Base-by-base conservation (phyloP, 257 asterid species). In the Osmanthus fragrans region DNA sequence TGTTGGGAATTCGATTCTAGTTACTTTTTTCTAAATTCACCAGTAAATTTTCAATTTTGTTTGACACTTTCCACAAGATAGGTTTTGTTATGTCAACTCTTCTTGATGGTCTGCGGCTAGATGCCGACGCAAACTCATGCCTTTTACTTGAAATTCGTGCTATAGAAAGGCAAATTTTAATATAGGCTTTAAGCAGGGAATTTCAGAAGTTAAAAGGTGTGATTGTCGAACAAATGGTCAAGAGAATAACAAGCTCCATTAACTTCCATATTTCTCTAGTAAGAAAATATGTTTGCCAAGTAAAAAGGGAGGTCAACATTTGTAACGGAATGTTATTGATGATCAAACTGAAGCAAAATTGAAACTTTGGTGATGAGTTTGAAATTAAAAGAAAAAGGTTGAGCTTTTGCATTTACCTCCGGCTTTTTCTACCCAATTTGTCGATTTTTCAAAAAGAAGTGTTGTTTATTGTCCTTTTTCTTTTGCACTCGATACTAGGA, bases 401-500 rank as follows among this genome's bases (percentile, higher is more conserved):
- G 64, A 56, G 27, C 4, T 37, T 37, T 37, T 37, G 42, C 42
- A 37, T 12, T 37, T 37, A 36, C 40, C 5, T 36, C 40, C 6
- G 42, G 12, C 12, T 37, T 2, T 7, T 8, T 37, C 42, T 37
- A 7, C 6, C 60, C 25, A 29, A 15, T 36, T 30, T 1, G 60
- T 71, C 5, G 12, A 58, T n/a, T 19, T 5, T 56, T 56, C 65
- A 8, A 21, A 58, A 58, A 21, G 66, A 58, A 2, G 13, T 19
- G 71, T 74, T 67, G 65, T 27, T 73, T 72, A 47, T 16, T 42
- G 9, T 51, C 29, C 21, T 21, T 56, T 13, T 7, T 21, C 23
- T 37, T 42, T 33, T 67, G 42, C 7, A 18, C 7, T 60, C 23
- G 13, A 27, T 49, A 71, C 12, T 37, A 37, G 97, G 97, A 74